Percentiles rank a stretch among this genome's conserved stretches.
Evolutionary conservation across 176 grass and related monocot species (phyloP).

Genomic region (Oropetium thomaeum): DNA sequence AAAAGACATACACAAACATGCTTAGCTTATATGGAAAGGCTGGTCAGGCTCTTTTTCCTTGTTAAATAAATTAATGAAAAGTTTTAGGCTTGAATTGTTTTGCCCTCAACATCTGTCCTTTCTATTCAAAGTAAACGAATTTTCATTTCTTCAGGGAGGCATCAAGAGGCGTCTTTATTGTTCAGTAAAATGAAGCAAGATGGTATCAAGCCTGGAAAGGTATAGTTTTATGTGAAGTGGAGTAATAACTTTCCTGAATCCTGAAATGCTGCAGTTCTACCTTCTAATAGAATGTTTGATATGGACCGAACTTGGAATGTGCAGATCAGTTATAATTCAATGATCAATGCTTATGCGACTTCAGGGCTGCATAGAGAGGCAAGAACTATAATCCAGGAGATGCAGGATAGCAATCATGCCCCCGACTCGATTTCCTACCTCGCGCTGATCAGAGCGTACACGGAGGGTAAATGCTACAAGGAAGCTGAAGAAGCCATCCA

Average conservation of each 20-base stretch:
- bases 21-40: conserved; percentile 86
- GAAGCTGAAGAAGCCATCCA: conserved; percentile 59
- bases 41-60: conserved; percentile 35
- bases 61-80: not conserved
- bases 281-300: not conserved
- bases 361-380: conserved; percentile 57
- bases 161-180: conserved; percentile 53
- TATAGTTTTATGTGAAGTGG: conserved; percentile 13
- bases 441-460: conserved; percentile 55
- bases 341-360: conserved; percentile 80
- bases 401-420: conserved; percentile 41
- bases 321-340: conserved; percentile 89
- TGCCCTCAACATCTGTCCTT: not conserved
- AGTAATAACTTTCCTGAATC: not conserved
- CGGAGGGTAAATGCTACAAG: conserved; percentile 43
- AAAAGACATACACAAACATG: conserved; percentile 90
- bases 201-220: conserved; percentile 86
- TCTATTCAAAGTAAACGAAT: not conserved
- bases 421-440: conserved; percentile 70
- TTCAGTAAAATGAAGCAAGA: conserved; percentile 82
- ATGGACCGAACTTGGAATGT: conserved; percentile 21
- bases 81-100: not conserved
- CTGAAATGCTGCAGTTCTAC: not conserved
- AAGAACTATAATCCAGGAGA: conserved; percentile 56
- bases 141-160: conserved; percentile 53